phyloP scores from a whole-genome alignment of 1,139 yeast genomes.

The Zygoascus meyerae region DNA sequence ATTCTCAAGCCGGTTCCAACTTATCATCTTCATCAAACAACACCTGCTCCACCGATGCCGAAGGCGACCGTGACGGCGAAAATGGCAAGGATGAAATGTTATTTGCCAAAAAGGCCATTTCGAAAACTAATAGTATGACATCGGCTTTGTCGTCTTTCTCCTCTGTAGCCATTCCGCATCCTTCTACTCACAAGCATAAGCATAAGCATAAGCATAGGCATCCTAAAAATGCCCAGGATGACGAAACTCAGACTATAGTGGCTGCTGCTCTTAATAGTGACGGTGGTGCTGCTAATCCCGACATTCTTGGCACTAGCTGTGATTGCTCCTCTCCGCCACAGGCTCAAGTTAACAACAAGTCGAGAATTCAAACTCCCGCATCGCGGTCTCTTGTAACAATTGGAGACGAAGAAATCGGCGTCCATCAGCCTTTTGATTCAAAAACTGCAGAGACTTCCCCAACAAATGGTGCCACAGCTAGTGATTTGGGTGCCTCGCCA shows the following conservation, averaged over 20 bases:
- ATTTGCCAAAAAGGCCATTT: conserved; percentile 19
- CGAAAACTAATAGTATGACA: conserved; percentile 16
- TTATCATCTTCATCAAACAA: not conserved
- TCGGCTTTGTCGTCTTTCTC: conserved; percentile 22
- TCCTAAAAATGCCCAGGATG: conserved; percentile 6
- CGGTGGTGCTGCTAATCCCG: conserved; percentile 8
- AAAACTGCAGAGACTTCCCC: conserved; percentile 6
- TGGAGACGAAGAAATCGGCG: conserved; percentile 30
- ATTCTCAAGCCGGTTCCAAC: not conserved
- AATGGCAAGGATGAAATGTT: conserved; percentile 11
- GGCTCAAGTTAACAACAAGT: conserved; percentile 23
- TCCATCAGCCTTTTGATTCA: conserved; percentile 30
- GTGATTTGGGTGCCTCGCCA: not conserved
- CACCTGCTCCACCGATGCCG: not conserved
- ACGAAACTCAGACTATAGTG: not conserved
- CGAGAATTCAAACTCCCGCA: conserved; percentile 33
- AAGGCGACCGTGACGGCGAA: not conserved
- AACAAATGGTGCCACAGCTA: conserved; percentile 7
- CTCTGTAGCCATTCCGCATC: conserved; percentile 5
- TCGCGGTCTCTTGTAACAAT: conserved; percentile 22
- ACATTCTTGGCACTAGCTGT: conserved; percentile 20
- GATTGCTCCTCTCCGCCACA: conserved; percentile 20
- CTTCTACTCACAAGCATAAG: conserved; percentile 1
- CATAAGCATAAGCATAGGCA: conserved; percentile 12
- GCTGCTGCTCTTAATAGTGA: not conserved